phyloP scores from a whole-genome alignment of 2,329 filamentous ascomycete species.

The Nigrograna mackinnonii region DNA sequence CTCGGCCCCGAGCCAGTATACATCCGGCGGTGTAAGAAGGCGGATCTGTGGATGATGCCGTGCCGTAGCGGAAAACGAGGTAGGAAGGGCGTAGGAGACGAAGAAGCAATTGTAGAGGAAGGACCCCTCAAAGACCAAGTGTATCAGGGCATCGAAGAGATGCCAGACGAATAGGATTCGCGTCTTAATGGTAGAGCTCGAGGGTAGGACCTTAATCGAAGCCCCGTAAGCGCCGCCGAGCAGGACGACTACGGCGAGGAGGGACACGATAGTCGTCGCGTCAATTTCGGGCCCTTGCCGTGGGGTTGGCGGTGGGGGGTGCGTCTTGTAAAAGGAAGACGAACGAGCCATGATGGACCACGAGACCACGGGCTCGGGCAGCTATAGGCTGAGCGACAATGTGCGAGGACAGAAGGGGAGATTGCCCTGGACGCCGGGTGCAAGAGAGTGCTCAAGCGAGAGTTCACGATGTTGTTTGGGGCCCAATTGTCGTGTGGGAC shows the following conservation, averaged over 20 bases:
- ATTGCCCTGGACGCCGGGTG: neutral
- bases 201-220: conserved; percentile 56
- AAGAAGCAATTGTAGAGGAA: conserved; percentile 97
- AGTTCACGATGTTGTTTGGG: conserved; percentile 1
- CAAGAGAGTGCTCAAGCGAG: neutral
- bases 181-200: conserved; percentile 56
- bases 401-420: neutral
- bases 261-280: conserved; percentile 57
- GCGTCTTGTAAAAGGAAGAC: conserved; percentile 6
- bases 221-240: conserved; percentile 57
- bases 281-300: conserved; percentile 51
- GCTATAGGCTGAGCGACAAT: neutral
- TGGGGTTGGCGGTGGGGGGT: conserved; percentile 47
- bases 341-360: conserved; percentile 2
- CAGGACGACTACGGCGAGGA: conserved; percentile 57
- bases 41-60: conserved; percentile 34
- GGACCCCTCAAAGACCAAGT: conserved; percentile 86
- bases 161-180: conserved; percentile 94
- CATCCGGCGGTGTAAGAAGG: conserved; percentile 48
- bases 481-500: conserved; percentile 20
- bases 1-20: conserved; percentile 58
- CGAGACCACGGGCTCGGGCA: conserved; percentile 2
- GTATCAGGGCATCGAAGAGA: conserved; percentile 87
- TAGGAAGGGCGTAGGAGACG: conserved; percentile 55
- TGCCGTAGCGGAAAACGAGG: conserved; percentile 31